These are phyloP conservation scores for Neoascochyta sp. DNA, from an alignment of 2,329 filamentous ascomycete species.

Conservation along the genomic window DNA sequence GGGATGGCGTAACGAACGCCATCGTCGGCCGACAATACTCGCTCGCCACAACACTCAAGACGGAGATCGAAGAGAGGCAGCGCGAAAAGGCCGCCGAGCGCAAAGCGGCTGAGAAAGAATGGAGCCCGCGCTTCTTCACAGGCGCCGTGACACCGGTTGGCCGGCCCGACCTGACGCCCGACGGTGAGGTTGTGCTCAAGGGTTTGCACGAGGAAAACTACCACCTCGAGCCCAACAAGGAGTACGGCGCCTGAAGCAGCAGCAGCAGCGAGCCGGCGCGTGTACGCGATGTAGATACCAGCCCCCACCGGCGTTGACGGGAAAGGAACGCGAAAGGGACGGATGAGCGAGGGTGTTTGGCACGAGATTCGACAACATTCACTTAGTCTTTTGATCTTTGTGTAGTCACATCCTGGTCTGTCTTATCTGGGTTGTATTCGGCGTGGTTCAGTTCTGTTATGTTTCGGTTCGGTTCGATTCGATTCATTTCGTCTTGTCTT, in stretches of 20 bases:
- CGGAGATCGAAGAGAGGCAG: constrained; percentile 87
- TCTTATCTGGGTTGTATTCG: no score
- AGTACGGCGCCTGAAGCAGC: constrained; percentile 40
- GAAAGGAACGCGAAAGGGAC: no score
- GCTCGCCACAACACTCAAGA: constrained; percentile 80
- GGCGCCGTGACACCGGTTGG: constrained; percentile 57
- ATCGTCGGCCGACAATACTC: constrained; percentile 79
- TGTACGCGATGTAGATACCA: no score
- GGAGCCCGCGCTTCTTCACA: constrained; percentile 85
- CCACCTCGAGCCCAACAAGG: constrained; percentile 45
- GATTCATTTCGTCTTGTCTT: no score
- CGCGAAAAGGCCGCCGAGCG: constrained; percentile 78
- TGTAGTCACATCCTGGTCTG: no score
- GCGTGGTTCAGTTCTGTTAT: no score
- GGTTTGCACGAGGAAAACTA: constrained; percentile 54
- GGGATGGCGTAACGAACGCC: constrained; percentile 81
- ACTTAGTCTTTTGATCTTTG: no score
- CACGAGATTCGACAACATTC: no score
- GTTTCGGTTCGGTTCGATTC: no score
- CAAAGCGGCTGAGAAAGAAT: constrained; percentile 65
- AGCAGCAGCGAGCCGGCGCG: no score
- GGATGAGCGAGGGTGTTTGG: no score
- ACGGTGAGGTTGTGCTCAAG: constrained; percentile 57
- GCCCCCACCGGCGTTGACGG: no score
- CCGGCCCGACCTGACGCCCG: constrained; percentile 59